Evolutionary conservation across 371 early-diverging fungal genomes (phyloP), one percentile per base, ranked within the genome.

Genomic region (Mucor plumbeus): DNA sequence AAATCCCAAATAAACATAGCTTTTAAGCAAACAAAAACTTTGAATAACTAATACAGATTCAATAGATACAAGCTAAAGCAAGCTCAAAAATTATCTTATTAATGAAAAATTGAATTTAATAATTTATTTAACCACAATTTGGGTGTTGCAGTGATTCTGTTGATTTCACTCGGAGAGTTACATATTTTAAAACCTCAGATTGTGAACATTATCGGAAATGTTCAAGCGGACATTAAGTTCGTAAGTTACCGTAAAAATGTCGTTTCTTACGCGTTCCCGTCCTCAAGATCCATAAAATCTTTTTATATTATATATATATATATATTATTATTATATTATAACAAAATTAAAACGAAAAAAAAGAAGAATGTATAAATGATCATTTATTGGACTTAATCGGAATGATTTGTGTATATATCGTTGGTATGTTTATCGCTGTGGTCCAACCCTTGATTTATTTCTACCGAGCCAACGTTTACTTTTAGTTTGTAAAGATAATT

Each of bases 181-280:
- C 41, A 26, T 44, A 21, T 17, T 59, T 17, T 59, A 33, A 34
- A 59, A 44, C 72, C 26, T 66, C 41, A 73, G 70, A 69, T 70
- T 70, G 69, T 73, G 73, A 70, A 72, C 74, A 76, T 67, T 65
- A 66, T 71, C 73, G 75, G 73, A 78, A 74, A 81, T 74, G 73
- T 68, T 74, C 69, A 76, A 81, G 78, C 76, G 78, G 81, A 78
- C 76, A 78, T 74, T 76, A 67, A 77, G 76, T 71, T 75, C 69
- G 75, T 75, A 64, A 71, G 72, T 56, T 72, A 75, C 54, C 70
- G 70, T 69, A 69, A 69, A 64, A 60, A 65, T 65, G 68, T 75
- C 74, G 78, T 77, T 73, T 68, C 76, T 71, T 77, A 77, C 81
- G 76, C 79, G 79, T 76, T 76, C 78, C 79, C 79, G 78, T 81